phyloP scores from a whole-genome alignment of 371 early-diverging fungal species.

The Smittium mucronatum region DNA sequence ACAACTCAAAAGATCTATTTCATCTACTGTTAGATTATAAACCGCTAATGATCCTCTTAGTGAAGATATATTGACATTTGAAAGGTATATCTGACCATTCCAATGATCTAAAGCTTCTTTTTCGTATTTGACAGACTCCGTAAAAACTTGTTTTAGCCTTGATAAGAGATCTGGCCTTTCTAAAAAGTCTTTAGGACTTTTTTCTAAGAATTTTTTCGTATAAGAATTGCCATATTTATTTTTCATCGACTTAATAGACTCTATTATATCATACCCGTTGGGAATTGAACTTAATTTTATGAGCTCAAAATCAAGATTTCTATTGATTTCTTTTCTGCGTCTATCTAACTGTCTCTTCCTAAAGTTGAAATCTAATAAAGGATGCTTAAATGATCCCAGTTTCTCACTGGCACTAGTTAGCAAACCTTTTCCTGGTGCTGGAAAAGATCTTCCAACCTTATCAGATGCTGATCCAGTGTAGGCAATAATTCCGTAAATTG shows the following conservation, averaged over 20 bases:
- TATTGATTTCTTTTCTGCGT: too few relatives aligned
- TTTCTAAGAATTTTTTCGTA: background rate
- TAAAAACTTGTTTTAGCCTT: conserved; percentile 62
- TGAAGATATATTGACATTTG: conserved; percentile 65
- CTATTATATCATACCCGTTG: too few relatives aligned
- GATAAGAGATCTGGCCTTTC: conserved; percentile 45
- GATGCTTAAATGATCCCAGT: conserved; percentile 42
- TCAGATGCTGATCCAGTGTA: conserved; percentile 85
- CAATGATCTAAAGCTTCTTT: conserved; percentile 65
- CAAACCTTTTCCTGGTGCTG: conserved; percentile 92
- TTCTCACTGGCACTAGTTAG: conserved; percentile 79
- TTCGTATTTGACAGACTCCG: conserved; percentile 65
- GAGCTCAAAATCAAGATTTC: too few relatives aligned
- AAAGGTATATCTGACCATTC: conserved; percentile 70
- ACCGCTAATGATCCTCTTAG: conserved; percentile 77
- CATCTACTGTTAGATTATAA: conserved; percentile 77
- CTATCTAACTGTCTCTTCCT: conserved; percentile 67
- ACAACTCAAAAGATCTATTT: conserved; percentile 86
- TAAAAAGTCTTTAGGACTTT: too few relatives aligned
- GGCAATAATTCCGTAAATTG: conserved; percentile 87
- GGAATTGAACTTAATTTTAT: too few relatives aligned
- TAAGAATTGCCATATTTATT: conserved; percentile 41
- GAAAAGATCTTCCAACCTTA: conserved; percentile 86
- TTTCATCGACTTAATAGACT: conserved; percentile 59
- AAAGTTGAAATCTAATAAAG: conserved; percentile 73